Evolutionary conservation across 148 eudicot genomes (phyloP).

Genomic region (Vaccinium corymbosum): DNA sequence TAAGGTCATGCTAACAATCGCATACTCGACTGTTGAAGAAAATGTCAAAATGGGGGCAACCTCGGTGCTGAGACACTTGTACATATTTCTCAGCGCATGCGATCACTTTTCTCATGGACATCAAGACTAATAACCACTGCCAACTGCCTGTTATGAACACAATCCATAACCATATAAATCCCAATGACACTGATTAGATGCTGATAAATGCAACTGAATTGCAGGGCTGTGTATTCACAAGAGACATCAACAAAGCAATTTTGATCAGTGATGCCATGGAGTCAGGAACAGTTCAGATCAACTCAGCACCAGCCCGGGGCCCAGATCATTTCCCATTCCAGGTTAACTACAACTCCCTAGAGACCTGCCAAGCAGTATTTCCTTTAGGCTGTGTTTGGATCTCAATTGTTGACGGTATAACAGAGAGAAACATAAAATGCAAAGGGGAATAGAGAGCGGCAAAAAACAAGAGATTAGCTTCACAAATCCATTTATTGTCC

Average conservation of each 20-base stretch:
- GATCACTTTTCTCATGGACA: not conserved
- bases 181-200: not conserved
- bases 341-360: constrained; percentile 34
- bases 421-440: not conserved
- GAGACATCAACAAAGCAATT: constrained; percentile 92
- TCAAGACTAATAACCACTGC: not conserved
- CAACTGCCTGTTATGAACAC: not conserved
- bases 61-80: not conserved
- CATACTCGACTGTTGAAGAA: not conserved
- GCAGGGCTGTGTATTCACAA: constrained; percentile 92
- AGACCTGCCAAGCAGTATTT: not conserved
- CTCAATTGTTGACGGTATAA: not conserved
- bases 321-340: constrained; percentile 99
- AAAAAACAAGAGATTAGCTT: not conserved
- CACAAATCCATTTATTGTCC: not conserved
- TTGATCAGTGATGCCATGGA: constrained; percentile 98
- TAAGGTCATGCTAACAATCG: not conserved
- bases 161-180: not conserved
- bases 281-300: constrained; percentile 92
- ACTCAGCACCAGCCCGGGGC: constrained; percentile 98
- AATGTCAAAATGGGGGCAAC: not conserved
- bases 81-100: not conserved
- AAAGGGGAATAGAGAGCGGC: not conserved
- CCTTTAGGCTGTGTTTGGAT: not conserved
- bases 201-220: constrained; percentile 3